These are phyloP conservation scores for Beta corolliflora DNA, from an alignment of 179 eudicot genomes.

Conservation along the genomic window DNA sequence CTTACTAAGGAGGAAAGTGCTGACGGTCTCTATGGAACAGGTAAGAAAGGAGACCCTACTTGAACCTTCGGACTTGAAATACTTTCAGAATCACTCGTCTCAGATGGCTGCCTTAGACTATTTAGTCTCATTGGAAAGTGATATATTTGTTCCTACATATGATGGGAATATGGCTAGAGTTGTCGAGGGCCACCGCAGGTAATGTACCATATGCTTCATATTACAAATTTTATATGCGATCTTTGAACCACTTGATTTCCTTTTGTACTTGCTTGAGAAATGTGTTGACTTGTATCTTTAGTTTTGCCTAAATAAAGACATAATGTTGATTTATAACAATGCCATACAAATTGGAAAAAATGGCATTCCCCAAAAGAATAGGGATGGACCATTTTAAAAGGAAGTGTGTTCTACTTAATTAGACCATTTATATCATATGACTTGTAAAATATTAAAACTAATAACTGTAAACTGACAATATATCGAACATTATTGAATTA, in stretches of 20 bases:
- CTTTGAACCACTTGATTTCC: neutral
- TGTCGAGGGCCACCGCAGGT: conserved; percentile 87
- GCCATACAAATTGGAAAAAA: neutral
- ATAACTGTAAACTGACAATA: too few species aligned
- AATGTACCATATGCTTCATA: conserved; percentile 2
- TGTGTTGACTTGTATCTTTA: neutral
- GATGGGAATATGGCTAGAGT: conserved; percentile 89
- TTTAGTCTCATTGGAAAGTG: conserved; percentile 71
- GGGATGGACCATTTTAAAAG: neutral
- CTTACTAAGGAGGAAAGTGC: neutral
- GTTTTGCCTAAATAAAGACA: neutral
- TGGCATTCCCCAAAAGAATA: neutral
- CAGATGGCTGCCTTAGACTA: conserved; percentile 88
- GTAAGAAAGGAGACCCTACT: conserved; percentile 76
- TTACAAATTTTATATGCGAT: too few species aligned
- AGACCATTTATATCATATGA: too few species aligned
- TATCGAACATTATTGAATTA: neutral
- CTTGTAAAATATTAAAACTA: too few species aligned
- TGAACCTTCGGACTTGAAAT: conserved; percentile 54
- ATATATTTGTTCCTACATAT: conserved; percentile 76
- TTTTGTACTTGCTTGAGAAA: neutral
- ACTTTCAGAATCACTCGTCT: conserved; percentile 71
- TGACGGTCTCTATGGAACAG: conserved; percentile 35
- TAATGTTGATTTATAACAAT: neutral
- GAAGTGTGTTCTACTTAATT: neutral